Conservation (phyloP, 2,329 filamentous ascomycete species). For the Alternaria sp. region DNA sequence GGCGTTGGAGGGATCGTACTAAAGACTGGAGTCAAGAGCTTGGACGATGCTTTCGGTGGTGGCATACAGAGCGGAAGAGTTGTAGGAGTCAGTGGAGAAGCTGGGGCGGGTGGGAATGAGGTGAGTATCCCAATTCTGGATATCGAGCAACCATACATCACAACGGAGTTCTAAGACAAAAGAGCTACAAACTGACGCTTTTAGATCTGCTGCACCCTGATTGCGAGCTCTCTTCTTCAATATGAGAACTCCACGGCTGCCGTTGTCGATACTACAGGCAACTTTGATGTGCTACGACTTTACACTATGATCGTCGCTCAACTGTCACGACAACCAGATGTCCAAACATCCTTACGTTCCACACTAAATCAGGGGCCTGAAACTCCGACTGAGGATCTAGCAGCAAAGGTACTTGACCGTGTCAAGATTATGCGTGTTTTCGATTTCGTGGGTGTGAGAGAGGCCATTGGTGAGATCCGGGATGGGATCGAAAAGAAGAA, state of each 20-base stretch:
- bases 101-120: conserved; percentile 24
- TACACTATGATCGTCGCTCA: conserved; percentile 39
- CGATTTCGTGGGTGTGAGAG: conserved; percentile 56
- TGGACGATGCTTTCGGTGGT: conserved; percentile 49
- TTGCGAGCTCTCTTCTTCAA: conserved; percentile 49
- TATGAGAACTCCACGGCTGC: conserved; percentile 40
- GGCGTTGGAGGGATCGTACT: conserved; percentile 10
- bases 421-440: conserved; percentile 60
- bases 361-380: background rate
- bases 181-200: background rate
- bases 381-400: conserved; percentile 30
- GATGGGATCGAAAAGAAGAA: conserved; percentile 38
- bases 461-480: conserved; percentile 54
- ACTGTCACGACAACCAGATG: conserved; percentile 14
- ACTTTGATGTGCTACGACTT: conserved; percentile 53
- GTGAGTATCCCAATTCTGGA: conserved; percentile 20
- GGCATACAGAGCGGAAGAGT: conserved; percentile 47
- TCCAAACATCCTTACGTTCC: background rate
- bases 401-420: conserved; percentile 49
- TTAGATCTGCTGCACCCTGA: conserved; percentile 34
- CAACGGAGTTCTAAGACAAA: background rate
- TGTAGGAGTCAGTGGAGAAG: conserved; percentile 45
- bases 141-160: background rate
- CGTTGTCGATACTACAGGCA: conserved; percentile 55
- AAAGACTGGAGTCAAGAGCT: conserved; percentile 27